Evolutionary conservation across 179 eudicot species (phyloP), one percentile per base, ranked within the genome.

Genomic region (Corrigiola litoralis): DNA sequence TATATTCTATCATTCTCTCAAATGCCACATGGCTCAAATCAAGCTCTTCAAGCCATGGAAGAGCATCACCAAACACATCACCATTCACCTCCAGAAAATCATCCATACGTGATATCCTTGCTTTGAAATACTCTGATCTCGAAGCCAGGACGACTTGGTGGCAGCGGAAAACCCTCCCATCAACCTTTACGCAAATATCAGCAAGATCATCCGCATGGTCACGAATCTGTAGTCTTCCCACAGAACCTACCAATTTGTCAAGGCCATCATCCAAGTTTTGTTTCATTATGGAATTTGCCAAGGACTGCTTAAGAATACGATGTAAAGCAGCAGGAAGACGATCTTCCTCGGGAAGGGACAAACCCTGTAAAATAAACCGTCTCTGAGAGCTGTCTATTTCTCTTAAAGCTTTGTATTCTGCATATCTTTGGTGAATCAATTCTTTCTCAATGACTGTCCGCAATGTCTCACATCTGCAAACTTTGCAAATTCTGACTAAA

Each of bases 1-100:
- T 92, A 69, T 79, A 94, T 70, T 94, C 99, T 37, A 94, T 80
- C 97, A 94, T 87, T 72, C 86, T 94, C 82, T 90, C 95, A 74
- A 90, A 90, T 25, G 88, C 92, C 60, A 77, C 84, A 40, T 67
- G 75, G 72, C 87, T 90, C 79, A 94, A 72, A 75, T 94, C 97
- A 77, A 75, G 87, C 80, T 94, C 99, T 72, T 85, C 90, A 69
- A 94, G 80, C 75, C 86, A 83, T n/a, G 91, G 95, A 72, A 90
- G 89, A 68, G 80, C 9, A 51, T 72, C 46, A 73, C 68, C 71
- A 64, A 67, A 68, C 62, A 73, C 75, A 38, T 81, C 75, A 71
- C 76, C 67, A 27, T 73, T 78, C 21, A 81, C 85, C 74, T 86
- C 88, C 66, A 80, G 77, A 71, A 90, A 90, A 77, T 90, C 98